phyloP scores from a whole-genome alignment of 495 filamentous ascomycete species.

The Penicillium flavigenum region DNA sequence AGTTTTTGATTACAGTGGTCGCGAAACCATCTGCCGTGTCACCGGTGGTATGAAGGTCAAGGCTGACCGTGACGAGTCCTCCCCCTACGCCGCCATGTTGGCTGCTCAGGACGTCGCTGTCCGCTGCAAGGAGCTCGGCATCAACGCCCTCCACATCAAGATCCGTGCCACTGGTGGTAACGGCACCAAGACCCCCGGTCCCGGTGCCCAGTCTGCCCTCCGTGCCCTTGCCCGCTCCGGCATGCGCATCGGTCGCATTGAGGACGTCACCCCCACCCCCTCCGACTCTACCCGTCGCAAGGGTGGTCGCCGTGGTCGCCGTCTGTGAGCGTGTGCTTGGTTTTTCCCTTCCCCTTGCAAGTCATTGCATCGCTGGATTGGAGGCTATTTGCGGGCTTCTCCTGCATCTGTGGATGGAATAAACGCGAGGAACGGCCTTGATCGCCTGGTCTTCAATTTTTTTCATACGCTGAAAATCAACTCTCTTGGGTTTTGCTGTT shows the following conservation, averaged over 20 bases:
- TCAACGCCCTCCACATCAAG: slow-evolving; percentile 99
- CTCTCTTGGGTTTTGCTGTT: slow-evolving; percentile 30
- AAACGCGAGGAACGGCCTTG: slow-evolving; percentile 58
- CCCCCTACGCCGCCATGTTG: slow-evolving; percentile 99
- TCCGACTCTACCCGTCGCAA: slow-evolving; percentile 99
- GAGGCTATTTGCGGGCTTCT: slow-evolving; percentile 37
- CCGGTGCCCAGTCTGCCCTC: slow-evolving; percentile 97
- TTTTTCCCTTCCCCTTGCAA: slow-evolving; percentile 31
- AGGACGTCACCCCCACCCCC: slow-evolving; percentile 98
- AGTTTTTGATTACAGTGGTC: slow-evolving; percentile 77
- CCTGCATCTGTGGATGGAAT: slow-evolving; percentile 54
- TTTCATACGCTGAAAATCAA: slow-evolving; percentile 44
- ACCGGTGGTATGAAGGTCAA: slow-evolving; percentile 99
- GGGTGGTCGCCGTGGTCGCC: slow-evolving; percentile 99
- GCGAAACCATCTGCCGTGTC: slow-evolving; percentile 99
- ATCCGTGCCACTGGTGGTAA: slow-evolving; percentile 99
- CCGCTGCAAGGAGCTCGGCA: slow-evolving; percentile 99
- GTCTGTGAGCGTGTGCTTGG: slow-evolving; percentile 69
- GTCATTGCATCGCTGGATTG: slow-evolving; percentile 36
- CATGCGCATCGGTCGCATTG: slow-evolving; percentile 99
- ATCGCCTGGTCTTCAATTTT: slow-evolving; percentile 57
- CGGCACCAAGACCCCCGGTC: slow-evolving; percentile 98
- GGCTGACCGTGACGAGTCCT: slow-evolving; percentile 99
- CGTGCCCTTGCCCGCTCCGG: slow-evolving; percentile 96
- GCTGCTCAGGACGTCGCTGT: slow-evolving; percentile 89